Evolutionary conservation across 306 rosid genomes (phyloP).

Genomic region (Clitoria ternatea): DNA sequence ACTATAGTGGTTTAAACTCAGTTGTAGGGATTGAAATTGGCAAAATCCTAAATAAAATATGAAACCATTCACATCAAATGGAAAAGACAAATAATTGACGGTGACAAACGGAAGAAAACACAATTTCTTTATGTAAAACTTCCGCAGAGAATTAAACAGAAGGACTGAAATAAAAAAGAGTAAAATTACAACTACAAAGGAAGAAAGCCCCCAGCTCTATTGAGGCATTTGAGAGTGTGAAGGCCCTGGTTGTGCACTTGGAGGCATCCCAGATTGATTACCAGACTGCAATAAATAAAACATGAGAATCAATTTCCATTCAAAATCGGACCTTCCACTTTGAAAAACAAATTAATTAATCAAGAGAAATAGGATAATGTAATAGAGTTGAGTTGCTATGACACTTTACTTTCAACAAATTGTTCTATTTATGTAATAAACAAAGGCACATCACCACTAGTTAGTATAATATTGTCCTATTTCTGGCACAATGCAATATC

Average conservation of each 20-base stretch:
- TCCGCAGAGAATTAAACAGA: background rate
- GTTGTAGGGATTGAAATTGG: too few species aligned
- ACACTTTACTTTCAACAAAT: background rate
- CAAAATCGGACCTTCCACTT: background rate
- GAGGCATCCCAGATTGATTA: slow-evolving; percentile 76
- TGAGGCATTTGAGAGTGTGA: slow-evolving; percentile 61
- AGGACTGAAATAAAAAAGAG: background rate
- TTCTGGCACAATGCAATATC: background rate
- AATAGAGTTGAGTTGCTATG: background rate
- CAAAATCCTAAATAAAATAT: background rate
- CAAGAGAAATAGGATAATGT: background rate
- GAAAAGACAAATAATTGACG: background rate
- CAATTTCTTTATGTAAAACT: background rate
- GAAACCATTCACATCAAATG: background rate
- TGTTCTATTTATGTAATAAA: background rate
- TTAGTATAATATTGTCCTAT: background rate
- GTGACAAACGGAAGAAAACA: background rate
- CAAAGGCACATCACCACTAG: background rate
- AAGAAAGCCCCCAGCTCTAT: slow-evolving; percentile 34
- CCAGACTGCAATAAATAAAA: slow-evolving; percentile 53
- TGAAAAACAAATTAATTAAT: background rate
- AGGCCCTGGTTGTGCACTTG: slow-evolving; percentile 46
- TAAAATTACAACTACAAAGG: background rate
- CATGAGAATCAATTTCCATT: background rate
- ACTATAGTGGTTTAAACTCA: too few species aligned